Percentiles rank a stretch among this genome's conserved stretches.
Evolutionary conservation across 176 grass and related monocot species (phyloP).

Genomic region (barley (Hordeum vulgare)): MorexV3_pseudomolecules_assembly NC_058523.1:97104259-97104758

Average conservation of each 20-base stretch:
- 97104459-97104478: not conserved
- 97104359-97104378: too few species aligned
- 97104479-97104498: not conserved
- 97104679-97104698: not conserved
- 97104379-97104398: too few species aligned
- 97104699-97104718: conserved; percentile 24
- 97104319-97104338: too few species aligned
- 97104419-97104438: too few species aligned
- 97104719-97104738: not conserved
- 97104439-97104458: not conserved
- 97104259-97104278: too few species aligned
- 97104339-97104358: too few species aligned
- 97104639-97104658: not conserved
- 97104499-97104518: not conserved
- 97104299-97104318: too few species aligned
- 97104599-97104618: not conserved
- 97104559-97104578: not conserved
- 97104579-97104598: not conserved
- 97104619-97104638: not conserved
- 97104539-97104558: not conserved
- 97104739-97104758: not conserved
- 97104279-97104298: too few species aligned
- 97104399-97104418: too few species aligned
- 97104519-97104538: not conserved
- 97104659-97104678: not conserved